Conservation (phyloP, 1,139 yeast species). For the Yamadazyma dendronema region DNA sequence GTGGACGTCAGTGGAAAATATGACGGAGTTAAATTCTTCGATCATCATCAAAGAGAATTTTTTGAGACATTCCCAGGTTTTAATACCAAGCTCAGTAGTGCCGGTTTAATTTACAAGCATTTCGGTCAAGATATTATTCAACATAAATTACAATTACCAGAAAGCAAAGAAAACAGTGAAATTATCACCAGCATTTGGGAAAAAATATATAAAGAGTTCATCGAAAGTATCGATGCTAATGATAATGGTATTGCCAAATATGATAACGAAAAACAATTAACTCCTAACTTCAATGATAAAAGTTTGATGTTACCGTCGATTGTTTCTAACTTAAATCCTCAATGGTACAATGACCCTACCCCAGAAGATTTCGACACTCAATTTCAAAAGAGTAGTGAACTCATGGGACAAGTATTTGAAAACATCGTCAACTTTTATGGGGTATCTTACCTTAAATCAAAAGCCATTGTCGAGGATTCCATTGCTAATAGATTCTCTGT, state of each 20-base stretch:
- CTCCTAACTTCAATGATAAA: conserved; percentile 30
- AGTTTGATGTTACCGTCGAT: conserved; percentile 75
- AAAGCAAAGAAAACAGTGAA: conserved; percentile 24
- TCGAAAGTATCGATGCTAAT: conserved; percentile 93
- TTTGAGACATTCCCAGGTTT: conserved; percentile 35
- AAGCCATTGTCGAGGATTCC: conserved; percentile 70
- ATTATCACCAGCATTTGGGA: conserved; percentile 61
- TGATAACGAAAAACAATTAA: conserved; percentile 42
- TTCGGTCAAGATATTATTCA: conserved; percentile 80
- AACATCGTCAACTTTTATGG: conserved; percentile 72
- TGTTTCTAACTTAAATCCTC: conserved; percentile 75
- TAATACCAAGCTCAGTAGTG: conserved; percentile 81
- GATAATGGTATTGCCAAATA: conserved; percentile 89
- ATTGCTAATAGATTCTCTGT: conserved; percentile 52
- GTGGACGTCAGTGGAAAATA: conserved; percentile 96
- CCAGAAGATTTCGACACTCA: conserved; percentile 66
- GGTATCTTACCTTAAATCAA: conserved; percentile 89
- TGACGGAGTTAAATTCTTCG: conserved; percentile 84
- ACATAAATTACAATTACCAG: conserved; percentile 30
- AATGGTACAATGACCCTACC: conserved; percentile 69
- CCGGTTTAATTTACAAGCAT: conserved; percentile 92
- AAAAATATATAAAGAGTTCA: conserved; percentile 77
- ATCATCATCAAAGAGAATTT: conserved; percentile 86
- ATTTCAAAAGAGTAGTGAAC: conserved; percentile 68
- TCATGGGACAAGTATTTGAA: conserved; percentile 81